Percentiles rank a stretch among this genome's conserved stretches.
phyloP scores from a whole-genome alignment of 805 yeast genomes.

The Yarrowia sp. region DNA sequence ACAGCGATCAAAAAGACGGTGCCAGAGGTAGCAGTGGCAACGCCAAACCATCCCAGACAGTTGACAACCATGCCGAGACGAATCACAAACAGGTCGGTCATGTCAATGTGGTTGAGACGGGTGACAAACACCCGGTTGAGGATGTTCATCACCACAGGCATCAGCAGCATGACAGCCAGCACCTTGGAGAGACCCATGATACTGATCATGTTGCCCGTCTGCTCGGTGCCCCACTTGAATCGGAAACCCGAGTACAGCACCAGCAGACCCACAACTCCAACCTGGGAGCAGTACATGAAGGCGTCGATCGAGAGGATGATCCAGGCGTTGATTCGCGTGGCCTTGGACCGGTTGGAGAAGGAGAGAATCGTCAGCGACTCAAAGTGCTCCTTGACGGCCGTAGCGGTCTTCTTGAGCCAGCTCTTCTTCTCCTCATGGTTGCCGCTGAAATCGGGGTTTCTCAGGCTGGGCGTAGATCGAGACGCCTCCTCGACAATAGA shows the following conservation, averaged over 20 bases:
- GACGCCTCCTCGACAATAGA: neutral
- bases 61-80: conserved; percentile 30
- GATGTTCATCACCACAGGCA: conserved; percentile 2
- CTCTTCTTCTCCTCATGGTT: neutral
- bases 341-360: neutral
- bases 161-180: conserved; percentile 22
- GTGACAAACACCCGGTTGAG: conserved; percentile 1
- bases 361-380: neutral
- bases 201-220: conserved; percentile 38
- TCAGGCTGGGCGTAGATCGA: neutral
- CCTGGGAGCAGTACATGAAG: conserved; percentile 28
- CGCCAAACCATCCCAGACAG: conserved; percentile 28
- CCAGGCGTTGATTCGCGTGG: conserved; percentile 26
- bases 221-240: conserved; percentile 38
- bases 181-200: conserved; percentile 34
- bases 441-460: neutral
- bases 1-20: conserved; percentile 26
- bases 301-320: conserved; percentile 30
- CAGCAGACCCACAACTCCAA: conserved; percentile 29
- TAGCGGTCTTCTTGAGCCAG: neutral
- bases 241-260: conserved; percentile 35
- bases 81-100: conserved; percentile 30
- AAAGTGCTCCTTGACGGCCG: neutral
- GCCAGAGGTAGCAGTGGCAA: conserved; percentile 33
- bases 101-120: conserved; percentile 29